Base-by-base conservation (phyloP, 305 asterid genomes). In the Fraxinus sp. region DNA sequence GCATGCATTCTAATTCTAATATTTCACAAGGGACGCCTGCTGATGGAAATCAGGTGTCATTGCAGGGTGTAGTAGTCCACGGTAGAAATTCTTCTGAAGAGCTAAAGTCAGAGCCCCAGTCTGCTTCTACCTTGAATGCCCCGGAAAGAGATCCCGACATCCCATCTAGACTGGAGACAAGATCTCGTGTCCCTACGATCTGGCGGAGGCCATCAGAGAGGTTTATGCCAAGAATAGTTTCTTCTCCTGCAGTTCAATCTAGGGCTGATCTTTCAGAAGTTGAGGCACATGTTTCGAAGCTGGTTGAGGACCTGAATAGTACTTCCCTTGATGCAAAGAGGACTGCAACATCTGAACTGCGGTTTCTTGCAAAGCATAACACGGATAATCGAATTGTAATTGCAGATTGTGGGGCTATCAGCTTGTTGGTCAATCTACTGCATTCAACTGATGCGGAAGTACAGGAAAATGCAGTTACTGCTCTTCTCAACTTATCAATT, bases 401-500 rank as follows among this genome's bases (percentile, higher is more conserved):
- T 68, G 93, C 98, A 4, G 91, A 86, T 84, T 91, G 93, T 37
- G 98, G 97, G 78, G 91, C 95, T 83, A 92, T 93, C 80, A 78
- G 22, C 90, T 81, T 91, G 79, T 84, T 95, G 88, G 97, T 95
- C 81, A 41, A 82, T 77, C 93, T 95, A 81, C 98, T 95, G 24
- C 88, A 83, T 39, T 93, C 98, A 46, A 37, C 90, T 10, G 96
- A 95, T 85, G 39, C 49, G 62, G 85, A 85, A 73, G 89, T 91
- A 39, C 98, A 93, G 84, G 98, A 95, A 86, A 89, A 92, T 82
- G 92, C 96, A 32, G 98, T 95, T 22, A 95, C 98, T 37, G 98
- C 98, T 81, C 98, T 95, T 86, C 94, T 95, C 66, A 95, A 95
- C 88, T 89, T 95, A 81, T 95, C 98, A 57, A 95, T 93, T 59